Base-by-base conservation (phyloP, 345 rosid species). In the Raphanus sativus region DNA sequence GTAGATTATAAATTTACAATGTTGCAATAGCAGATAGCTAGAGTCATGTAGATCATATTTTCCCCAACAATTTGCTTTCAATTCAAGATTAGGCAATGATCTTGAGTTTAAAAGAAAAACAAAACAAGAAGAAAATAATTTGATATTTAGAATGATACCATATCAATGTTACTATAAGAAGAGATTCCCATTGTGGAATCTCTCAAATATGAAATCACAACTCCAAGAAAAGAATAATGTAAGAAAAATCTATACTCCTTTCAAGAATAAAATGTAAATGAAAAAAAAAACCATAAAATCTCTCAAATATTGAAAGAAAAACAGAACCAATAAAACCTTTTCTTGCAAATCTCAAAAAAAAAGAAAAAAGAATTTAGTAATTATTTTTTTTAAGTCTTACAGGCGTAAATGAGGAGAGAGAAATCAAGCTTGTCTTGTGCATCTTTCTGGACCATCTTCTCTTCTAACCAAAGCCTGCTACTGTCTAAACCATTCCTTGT, bases 321-420 rank as follows among this genome's bases (percentile, higher is more conserved):
- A 26, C 69, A 68, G 73, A 79, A 26, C 64, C 62, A 58, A 76
- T 40, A 32, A 6, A 56, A 45, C 38, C 17, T 21, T 26, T 69
- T 77, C 66, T 77, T 63, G 59, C 38, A 77, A 70, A 69, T 63
- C 71, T 25, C 33, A 62, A 67, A 28, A 65, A 33, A 32, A 2
- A 13, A 30, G 25, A 15, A 42, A 8, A 48, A 62, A 33, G 4
- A 38, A 28, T 3, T 56, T 15, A 12, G 8, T 6, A 21, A 61
- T 38, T 10, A 3, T 38, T 21, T 6, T 13, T 28, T 59, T 29
- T 58, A 17, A 26, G 70, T 87, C 92, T 86, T 91, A 85, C 84
- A 78, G 80, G 97, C 97, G 74, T 87, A 85, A 73, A 94, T 89
- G 84, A 88, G 81, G 85, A 94, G 77, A 55, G 96, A 89, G 90